Evolutionary conservation across 1,284 basidiomycete species (phyloP).

Genomic region (Cryptococcus sp.): DNA sequence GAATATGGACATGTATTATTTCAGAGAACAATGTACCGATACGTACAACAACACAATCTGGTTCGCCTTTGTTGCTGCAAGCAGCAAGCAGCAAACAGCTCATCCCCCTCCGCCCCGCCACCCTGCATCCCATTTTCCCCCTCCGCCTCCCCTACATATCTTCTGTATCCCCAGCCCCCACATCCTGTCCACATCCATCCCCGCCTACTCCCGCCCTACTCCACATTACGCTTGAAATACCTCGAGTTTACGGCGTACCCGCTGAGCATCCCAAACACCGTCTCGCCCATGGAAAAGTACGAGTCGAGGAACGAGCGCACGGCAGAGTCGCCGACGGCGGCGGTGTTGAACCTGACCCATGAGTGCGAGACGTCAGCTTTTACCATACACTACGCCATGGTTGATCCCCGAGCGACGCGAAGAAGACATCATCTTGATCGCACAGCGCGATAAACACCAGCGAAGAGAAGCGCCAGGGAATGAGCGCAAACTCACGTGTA

Average conservation of each 20-base stretch:
- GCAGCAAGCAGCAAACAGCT: not conserved
- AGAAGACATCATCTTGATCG: not conserved
- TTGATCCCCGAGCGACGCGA: not conserved
- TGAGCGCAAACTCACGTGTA: slow-evolving; percentile 64
- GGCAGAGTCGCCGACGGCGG: slow-evolving; percentile 68
- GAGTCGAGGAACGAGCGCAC: slow-evolving; percentile 69
- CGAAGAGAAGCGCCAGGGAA: not conserved
- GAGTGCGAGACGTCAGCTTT: not conserved
- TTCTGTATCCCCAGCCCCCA: not conserved
- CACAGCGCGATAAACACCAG: too few relatives aligned
- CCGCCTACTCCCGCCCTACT: not conserved
- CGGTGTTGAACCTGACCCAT: slow-evolving; percentile 53
- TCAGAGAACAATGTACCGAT: not conserved
- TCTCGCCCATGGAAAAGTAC: slow-evolving; percentile 84
- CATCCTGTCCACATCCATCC: not conserved
- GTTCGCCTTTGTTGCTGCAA: not conserved
- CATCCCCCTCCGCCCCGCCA: not conserved
- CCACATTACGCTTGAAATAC: slow-evolving; percentile 56
- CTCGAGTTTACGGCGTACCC: slow-evolving; percentile 74
- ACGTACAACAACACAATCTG: not conserved
- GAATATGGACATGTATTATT: too few relatives aligned
- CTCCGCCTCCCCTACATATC: not conserved
- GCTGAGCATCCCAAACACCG: slow-evolving; percentile 77
- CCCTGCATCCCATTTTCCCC: not conserved
- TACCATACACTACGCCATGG: not conserved